phyloP scores from a whole-genome alignment of 139 green algal species.

The Yamagishiella unicocca region DNA sequence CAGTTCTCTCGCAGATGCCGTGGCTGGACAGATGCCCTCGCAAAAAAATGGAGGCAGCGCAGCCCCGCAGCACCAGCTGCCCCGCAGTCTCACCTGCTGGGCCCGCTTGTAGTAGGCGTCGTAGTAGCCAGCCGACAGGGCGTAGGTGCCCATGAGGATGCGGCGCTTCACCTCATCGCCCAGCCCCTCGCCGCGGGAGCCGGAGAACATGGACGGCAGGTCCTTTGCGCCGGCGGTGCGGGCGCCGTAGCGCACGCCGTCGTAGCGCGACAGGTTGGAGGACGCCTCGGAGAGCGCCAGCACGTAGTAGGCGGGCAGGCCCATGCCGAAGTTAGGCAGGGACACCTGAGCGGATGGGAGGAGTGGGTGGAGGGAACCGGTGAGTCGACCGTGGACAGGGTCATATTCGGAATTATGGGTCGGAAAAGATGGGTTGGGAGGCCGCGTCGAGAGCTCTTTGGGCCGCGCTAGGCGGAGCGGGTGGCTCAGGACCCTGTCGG shows the following conservation, averaged over 20 bases:
- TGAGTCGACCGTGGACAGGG: too few relatives aligned
- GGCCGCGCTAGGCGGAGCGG: too few relatives aligned
- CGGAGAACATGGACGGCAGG: slow-evolving; percentile 74
- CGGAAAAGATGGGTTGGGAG: too few relatives aligned
- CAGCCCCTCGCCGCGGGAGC: slow-evolving; percentile 77
- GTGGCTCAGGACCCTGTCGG: too few relatives aligned
- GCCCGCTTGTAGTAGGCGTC: slow-evolving; percentile 98
- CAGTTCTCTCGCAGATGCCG: too few relatives aligned
- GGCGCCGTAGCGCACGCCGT: slow-evolving; percentile 92
- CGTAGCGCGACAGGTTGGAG: slow-evolving; percentile 96
- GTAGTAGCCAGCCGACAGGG: slow-evolving; percentile 95
- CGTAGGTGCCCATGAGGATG: slow-evolving; percentile 99
- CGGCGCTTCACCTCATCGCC: slow-evolving; percentile 92
- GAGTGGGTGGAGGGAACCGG: not conserved
- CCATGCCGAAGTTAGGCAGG: slow-evolving; percentile 81
- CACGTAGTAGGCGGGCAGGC: slow-evolving; percentile 97
- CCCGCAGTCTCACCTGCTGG: slow-evolving; percentile 87
- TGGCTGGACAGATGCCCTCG: too few relatives aligned
- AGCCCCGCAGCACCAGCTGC: too few relatives aligned
- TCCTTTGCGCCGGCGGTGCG: slow-evolving; percentile 51
- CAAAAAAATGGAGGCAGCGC: too few relatives aligned
- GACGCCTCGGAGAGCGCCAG: slow-evolving; percentile 93
- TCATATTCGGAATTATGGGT: too few relatives aligned
- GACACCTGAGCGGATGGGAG: slow-evolving; percentile 69
- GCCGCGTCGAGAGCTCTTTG: too few relatives aligned